Evolutionary conservation across 345 rosid species (phyloP), one percentile per base, ranked within the genome.

Genomic region (Brassica nigra): DNA sequence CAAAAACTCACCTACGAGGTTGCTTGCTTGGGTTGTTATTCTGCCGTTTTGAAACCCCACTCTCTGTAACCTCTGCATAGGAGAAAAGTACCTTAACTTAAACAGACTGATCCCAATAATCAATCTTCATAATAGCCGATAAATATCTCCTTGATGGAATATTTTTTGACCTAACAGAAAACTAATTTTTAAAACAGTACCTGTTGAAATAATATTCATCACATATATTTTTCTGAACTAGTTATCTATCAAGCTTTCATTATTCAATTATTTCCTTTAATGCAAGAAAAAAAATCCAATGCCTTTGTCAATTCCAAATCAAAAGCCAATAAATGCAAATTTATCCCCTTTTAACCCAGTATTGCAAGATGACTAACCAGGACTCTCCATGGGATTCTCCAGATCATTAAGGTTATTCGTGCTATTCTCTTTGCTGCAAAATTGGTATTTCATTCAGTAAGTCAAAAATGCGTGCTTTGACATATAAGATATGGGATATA

Each of bases 1-100:
- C 11, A 29, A 70, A 62, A 68, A 69, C 79, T 76, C 69, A 76
- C 80, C 83, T 76, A 71, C 77, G 83, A 70, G 80, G 80, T 52
- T 80, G 80, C 83, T 76, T 81, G 68, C 66, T 66, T 71, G 68
- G 73, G 54, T 76, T 81, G 72, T 14, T 81, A 73, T 47, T 64
- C 47, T 57, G 73, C 62, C 59, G 52, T 37, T 64, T 54, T 39
- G 75, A 4, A 47, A 62, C 69, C 68, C 79, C 74, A 49, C 29
- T 63, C 42, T 62, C 74, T 74, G 76, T 33, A 15, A 68, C 52
- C 66, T 70, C 83, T 80, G 58, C 79, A 74, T 34, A n/a, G 4
- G 70, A 55, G 31, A 23, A 37, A 34, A 70, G n/a, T 75, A 73
- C 18, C 74, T 44, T 11, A 63, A 54, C 30, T 54, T 68, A 58